Evolutionary conservation across 805 yeast genomes (phyloP), one percentile per base, ranked within the genome.

Genomic region (Sugiyamaella valdiviana): DNA sequence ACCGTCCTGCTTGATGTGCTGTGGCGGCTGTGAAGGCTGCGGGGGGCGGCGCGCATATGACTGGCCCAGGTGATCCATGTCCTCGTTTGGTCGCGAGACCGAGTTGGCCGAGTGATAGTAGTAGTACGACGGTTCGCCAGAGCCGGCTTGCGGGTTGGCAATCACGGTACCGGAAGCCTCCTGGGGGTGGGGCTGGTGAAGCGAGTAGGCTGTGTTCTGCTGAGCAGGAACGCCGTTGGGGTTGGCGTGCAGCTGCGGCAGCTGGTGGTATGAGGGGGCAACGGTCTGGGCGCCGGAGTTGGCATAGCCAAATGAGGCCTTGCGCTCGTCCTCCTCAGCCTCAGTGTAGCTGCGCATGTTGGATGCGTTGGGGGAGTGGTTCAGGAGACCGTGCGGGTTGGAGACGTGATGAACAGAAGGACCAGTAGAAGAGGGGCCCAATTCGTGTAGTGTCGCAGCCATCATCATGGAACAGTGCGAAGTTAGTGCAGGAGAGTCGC

Each of bases 381-480:
- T 41, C 36, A 29, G 39, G 14, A 26, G 32, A 26, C 32, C 32
- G n/a, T 26, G 32, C 10, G 32, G 14, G 7, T 12, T 26, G 14
- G 32, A 26, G 32, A 26, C 32, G 32, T 26, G 32, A 26, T 26
- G 32, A 3, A 26, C 32, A n/a, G 9, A 16, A 16, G 22, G 36
- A 29, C 44, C 24, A 22, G 22, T 9, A 24, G 35, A 4, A 29
- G 44, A 23, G 36, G 44, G 44, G 19, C 44, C 44, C 46, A 47
- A 36, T 35, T 47, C 50, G 36, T 47, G 50, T n/a, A 42, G 46
- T n/a, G 50, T 29, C 14, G 50, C 44, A 16, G 49, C 47, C 42
- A 47, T 36, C 50, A 47, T 47, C 16, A 17, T 46, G 3, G 17
- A 4, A 36, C 36, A 26, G n/a, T n/a, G n/a, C n/a, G n/a, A n/a